Percentiles rank a stretch among this genome's conserved stretches.
phyloP scores from a whole-genome alignment of 495 filamentous ascomycete genomes.

The Pseudevernia furfuracea region DNA sequence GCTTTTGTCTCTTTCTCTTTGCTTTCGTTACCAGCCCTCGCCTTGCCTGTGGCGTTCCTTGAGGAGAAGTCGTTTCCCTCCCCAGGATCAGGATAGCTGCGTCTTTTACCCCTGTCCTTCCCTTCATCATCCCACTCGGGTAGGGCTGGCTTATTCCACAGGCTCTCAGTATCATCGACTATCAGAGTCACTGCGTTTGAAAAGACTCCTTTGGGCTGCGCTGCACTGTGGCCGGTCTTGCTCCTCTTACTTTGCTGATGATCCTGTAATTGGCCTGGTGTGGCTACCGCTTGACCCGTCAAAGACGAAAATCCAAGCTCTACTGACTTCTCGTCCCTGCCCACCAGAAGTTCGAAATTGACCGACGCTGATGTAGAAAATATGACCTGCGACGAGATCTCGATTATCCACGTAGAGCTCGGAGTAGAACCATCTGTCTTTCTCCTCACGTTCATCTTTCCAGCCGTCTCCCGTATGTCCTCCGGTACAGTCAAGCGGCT shows the following conservation, averaged over 20 bases:
- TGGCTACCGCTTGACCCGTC: conserved; percentile 38
- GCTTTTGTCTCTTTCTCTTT: conserved; percentile 12
- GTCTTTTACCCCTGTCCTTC: conserved; percentile 26
- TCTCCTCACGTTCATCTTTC: conserved; percentile 29
- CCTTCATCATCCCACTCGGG: conserved; percentile 53
- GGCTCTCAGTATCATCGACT: conserved; percentile 75
- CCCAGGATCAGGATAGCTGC: conserved; percentile 18
- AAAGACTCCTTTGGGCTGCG: conserved; percentile 65
- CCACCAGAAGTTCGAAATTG: conserved; percentile 81
- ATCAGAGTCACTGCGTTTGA: conserved; percentile 66
- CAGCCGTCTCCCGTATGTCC: conserved; percentile 50
- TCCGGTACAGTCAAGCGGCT: conserved; percentile 70
- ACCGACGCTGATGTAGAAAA: conserved; percentile 84
- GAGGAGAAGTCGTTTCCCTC: conserved; percentile 11
- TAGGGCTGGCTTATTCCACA: conserved; percentile 86
- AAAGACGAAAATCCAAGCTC: conserved; percentile 48
- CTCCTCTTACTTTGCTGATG: conserved; percentile 48
- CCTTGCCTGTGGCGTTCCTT: not conserved
- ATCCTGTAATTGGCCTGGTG: conserved; percentile 65
- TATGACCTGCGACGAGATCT: conserved; percentile 83
- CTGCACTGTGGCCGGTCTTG: conserved; percentile 42
- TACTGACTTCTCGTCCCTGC: conserved; percentile 75
- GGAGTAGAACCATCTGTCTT: conserved; percentile 15
- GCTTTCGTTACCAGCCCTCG: not conserved
- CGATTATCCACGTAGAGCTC: conserved; percentile 78